Evolutionary conservation across 306 rosid species (phyloP).

Genomic region (Heteromeles arbutifolia): DNA sequence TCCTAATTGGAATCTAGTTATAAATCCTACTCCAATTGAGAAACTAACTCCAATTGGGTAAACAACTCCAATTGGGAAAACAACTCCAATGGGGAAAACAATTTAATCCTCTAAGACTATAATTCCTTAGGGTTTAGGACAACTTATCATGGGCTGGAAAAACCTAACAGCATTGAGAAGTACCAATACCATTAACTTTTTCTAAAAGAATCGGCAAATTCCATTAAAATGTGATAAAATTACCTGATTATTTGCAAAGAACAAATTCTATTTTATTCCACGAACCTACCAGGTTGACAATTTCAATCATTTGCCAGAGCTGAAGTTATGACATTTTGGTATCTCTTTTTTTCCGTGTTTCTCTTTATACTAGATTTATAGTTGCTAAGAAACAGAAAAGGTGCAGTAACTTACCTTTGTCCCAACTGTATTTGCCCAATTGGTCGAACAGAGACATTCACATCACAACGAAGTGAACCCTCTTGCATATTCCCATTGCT

Average conservation of each 20-base stretch:
- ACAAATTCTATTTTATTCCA: not conserved
- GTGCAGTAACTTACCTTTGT: slow-evolving; percentile 50
- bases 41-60: too few species aligned
- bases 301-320: not conserved
- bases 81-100: too few species aligned
- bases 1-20: too few species aligned
- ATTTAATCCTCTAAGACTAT: too few species aligned
- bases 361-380: not conserved
- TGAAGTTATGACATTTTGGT: not conserved
- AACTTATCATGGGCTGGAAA: too few species aligned
- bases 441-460: slow-evolving; percentile 84
- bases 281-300: not conserved
- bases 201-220: not conserved
- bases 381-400: not conserved
- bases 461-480: slow-evolving; percentile 96
- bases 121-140: too few species aligned
- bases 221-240: not conserved
- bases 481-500: slow-evolving; percentile 99
- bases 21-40: too few species aligned
- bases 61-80: too few species aligned
- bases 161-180: not conserved
- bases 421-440: slow-evolving; percentile 68
- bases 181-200: not conserved
- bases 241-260: not conserved
- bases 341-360: not conserved